Evolutionary conservation across 2,329 filamentous ascomycete genomes (phyloP), one percentile per base, ranked within the genome.

Genomic region (Fusarium multiceps): DNA sequence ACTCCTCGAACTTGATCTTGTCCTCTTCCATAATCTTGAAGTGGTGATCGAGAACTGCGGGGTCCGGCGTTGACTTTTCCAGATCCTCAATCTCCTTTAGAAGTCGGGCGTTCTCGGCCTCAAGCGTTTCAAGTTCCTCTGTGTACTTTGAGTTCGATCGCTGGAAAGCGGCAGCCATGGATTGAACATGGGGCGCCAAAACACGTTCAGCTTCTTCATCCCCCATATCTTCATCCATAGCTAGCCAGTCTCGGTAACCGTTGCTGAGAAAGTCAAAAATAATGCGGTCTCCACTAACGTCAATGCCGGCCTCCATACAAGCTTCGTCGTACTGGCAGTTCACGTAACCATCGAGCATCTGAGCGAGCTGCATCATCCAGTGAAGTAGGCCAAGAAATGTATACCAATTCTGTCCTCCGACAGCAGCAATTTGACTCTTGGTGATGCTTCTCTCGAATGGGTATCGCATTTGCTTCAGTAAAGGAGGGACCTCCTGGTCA

Each of bases 331-430:
- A 99, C 48, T 89, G 89, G 62, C 94, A 91, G 57, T 84, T 80
- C 2, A 88, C 84, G 77, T 94, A 98, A 23, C 92, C 88, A 67
- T 98, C 94, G 76, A 98, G 88, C 91, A 98, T 97, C 73, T 95
- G 91, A 7, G 93, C 93, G 54, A 99, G 84, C 80, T 98, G 94
- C 95, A 99, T 97, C 90, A 99, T 95, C 96, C 96, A 99, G 82
- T 99, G 94, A 53, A 99, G 85, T 78, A 99, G 84, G 0, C 94
- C 96, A 14, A 99, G 84, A 76, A 99, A 98, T 0, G 93, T 96
- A 67, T 92, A 92, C 96, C 96, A 99, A 78, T 98, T 98, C 80
- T 97, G 94, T 4, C 94, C 95, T 71, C 96, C 96, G 0, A 98
- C 96, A 3, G 97, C 96, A 0, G 93, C 90, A 61, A 99, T 93